These are phyloP conservation scores for Paxillus ammoniavirescens DNA, from an alignment of 768 basidiomycete species.

Conservation along the genomic window DNA sequence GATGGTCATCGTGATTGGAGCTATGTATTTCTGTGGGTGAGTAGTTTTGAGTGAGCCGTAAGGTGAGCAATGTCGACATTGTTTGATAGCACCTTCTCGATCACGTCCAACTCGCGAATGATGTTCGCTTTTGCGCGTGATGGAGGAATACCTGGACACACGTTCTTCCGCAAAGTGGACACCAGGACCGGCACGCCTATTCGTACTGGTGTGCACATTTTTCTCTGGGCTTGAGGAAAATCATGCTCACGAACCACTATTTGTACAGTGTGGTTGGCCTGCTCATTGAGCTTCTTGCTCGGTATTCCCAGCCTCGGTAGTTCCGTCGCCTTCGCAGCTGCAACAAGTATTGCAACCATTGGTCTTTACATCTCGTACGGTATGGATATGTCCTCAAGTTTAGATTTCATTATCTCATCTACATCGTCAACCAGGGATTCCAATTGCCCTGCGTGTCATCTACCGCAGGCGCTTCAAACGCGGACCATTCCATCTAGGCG, in stretches of 20 bases:
- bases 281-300: slow-evolving; percentile 71
- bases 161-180: slow-evolving; percentile 65
- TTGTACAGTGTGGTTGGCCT: slow-evolving; percentile 70
- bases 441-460: slow-evolving; percentile 65
- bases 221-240: background rate
- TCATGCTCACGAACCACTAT: background rate
- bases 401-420: no score
- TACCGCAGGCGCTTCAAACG: slow-evolving; percentile 57
- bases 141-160: slow-evolving; percentile 67
- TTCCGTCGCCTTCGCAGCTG: slow-evolving; percentile 62
- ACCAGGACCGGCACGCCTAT: slow-evolving; percentile 58
- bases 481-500: slow-evolving; percentile 72
- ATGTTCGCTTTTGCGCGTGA: slow-evolving; percentile 82
- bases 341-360: slow-evolving; percentile 64
- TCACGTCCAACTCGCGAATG: slow-evolving; percentile 80
- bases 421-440: slow-evolving; percentile 44
- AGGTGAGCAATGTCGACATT: background rate
- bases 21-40: slow-evolving; percentile 74
- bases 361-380: slow-evolving; percentile 78
- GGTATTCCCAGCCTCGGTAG: slow-evolving; percentile 74
- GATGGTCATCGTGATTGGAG: slow-evolving; percentile 70
- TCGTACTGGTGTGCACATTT: slow-evolving; percentile 50
- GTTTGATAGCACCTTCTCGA: slow-evolving; percentile 59
- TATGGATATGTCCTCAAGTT: slow-evolving; percentile 15
- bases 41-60: slow-evolving; percentile 4